Evolutionary conservation across 106 monocot genomes (phyloP).

Genomic region (Dendrobium catenatum): DNA sequence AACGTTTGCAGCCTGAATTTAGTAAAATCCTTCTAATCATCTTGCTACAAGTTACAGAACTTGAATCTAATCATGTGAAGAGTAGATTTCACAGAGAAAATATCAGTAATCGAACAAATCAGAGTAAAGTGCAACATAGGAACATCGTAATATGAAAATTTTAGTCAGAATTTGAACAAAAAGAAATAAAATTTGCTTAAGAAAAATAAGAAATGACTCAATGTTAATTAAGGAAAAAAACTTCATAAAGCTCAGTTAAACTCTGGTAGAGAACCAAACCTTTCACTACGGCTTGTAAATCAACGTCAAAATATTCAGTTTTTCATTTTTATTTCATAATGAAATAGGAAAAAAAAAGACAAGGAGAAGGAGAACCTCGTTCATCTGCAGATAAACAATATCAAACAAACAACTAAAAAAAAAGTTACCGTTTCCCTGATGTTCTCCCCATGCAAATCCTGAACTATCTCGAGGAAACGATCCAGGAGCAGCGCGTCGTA

Average conservation of each 20-base stretch:
- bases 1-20: neutral
- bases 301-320: neutral
- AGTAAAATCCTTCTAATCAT: neutral
- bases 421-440: conserved; percentile 66
- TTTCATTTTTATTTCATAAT: neutral
- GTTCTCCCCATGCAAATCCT: conserved; percentile 70
- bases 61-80: neutral
- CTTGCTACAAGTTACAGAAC: neutral
- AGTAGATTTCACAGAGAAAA: neutral
- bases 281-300: neutral
- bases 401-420: too few species aligned
- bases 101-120: neutral
- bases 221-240: neutral
- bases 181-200: neutral
- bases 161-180: neutral
- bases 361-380: neutral
- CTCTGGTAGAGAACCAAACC: neutral
- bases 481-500: conserved; percentile 90
- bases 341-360: neutral
- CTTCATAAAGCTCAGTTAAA: neutral
- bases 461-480: conserved; percentile 91
- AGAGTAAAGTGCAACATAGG: neutral
- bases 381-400: neutral
- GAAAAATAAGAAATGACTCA: neutral
- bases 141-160: neutral